Conservation (phyloP, 2,329 filamentous ascomycete genomes). For the Penicillium sp. region DNA sequence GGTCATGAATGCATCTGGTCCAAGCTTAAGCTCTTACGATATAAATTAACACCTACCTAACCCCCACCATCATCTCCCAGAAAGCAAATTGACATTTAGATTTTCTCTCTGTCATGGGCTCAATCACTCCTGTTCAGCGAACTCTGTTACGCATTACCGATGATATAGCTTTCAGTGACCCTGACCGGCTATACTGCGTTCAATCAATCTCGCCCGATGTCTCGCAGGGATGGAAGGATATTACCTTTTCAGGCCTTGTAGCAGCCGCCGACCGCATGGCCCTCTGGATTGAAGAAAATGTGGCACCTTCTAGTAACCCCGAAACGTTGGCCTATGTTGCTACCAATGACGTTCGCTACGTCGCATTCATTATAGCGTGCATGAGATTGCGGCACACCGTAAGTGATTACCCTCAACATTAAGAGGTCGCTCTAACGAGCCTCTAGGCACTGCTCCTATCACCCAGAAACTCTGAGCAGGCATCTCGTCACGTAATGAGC, state of each 20-base stretch:
- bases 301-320: background rate
- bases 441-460: slow-evolving; percentile 26
- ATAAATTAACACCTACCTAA: background rate
- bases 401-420: slow-evolving; percentile 9
- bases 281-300: slow-evolving; percentile 8
- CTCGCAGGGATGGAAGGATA: slow-evolving; percentile 6
- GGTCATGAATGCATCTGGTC: background rate
- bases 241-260: slow-evolving; percentile 4
- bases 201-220: slow-evolving; percentile 5
- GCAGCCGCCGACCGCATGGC: slow-evolving; percentile 12
- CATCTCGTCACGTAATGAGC: slow-evolving; percentile 18
- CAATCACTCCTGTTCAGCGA: background rate
- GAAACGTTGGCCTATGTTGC: slow-evolving; percentile 17
- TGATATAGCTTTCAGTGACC: background rate
- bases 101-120: background rate
- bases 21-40: background rate
- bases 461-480: slow-evolving; percentile 22
- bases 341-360: slow-evolving; percentile 22
- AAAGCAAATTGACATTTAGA: background rate
- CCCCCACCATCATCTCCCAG: background rate
- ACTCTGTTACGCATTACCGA: background rate
- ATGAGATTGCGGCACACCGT: slow-evolving; percentile 15
- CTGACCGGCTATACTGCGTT: slow-evolving; percentile 6
- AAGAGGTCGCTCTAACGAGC: slow-evolving; percentile 7
- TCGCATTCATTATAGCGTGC: slow-evolving; percentile 16